A percentile compares a stretch with the other conserved stretches of the same genome.
These are phyloP conservation scores for Tetrapisispora taiwanensis DNA, from an alignment of 805 yeast species.

Conservation along the genomic window DNA sequence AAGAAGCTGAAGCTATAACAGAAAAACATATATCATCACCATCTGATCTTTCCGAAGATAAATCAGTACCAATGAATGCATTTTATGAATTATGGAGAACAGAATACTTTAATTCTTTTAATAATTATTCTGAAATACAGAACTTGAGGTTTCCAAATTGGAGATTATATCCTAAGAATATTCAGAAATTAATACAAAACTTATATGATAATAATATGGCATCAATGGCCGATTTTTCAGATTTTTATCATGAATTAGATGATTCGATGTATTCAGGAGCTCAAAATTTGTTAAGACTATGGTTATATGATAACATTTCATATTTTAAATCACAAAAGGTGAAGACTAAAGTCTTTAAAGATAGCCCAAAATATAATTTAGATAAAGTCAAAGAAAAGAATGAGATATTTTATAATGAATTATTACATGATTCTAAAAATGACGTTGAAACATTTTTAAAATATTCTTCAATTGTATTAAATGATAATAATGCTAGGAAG, in stretches of 20 bases:
- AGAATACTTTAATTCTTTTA: slow-evolving; percentile 9
- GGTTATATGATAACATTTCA: slow-evolving; percentile 23
- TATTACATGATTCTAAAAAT: slow-evolving; percentile 15
- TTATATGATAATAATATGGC: slow-evolving; percentile 16
- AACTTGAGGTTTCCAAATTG: slow-evolving; percentile 23
- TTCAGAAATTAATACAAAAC: slow-evolving; percentile 12
- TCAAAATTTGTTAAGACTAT: slow-evolving; percentile 17
- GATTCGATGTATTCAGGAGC: slow-evolving; percentile 5
- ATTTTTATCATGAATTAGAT: slow-evolving; percentile 12
- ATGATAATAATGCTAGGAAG: slow-evolving; percentile 8
- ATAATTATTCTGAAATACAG: slow-evolving; percentile 11
- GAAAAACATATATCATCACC: background rate
- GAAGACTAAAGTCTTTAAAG: background rate
- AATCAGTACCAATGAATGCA: slow-evolving; percentile 4
- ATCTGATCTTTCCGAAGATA: no score
- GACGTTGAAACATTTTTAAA: slow-evolving; percentile 14
- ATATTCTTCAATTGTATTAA: slow-evolving; percentile 18
- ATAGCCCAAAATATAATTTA: background rate
- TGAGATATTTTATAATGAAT: slow-evolving; percentile 15
- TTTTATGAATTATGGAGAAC: slow-evolving; percentile 21
- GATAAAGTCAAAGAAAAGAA: slow-evolving; percentile 2
- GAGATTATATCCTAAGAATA: slow-evolving; percentile 15
- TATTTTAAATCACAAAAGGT: slow-evolving; percentile 6
- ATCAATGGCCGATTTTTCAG: slow-evolving; percentile 17
- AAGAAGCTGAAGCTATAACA: slow-evolving; percentile 5